Evolutionary conservation across 73 alveolate genomes (phyloP).

Genomic region (Paramecium sonneborni): DNA sequence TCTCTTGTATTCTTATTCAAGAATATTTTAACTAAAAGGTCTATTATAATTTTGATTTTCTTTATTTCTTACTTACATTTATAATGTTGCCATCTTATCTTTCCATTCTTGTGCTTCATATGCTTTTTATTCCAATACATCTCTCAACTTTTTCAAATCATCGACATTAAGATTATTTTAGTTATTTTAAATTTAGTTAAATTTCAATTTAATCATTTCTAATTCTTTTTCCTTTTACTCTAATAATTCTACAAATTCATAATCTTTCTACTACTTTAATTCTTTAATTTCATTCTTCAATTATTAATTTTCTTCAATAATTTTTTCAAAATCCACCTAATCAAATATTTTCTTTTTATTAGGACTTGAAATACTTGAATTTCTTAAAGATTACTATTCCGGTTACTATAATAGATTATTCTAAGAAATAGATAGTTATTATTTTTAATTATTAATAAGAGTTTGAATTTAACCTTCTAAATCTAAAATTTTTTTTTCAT

Average conservation of each 20-base stretch:
- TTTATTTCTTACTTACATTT: constrained; percentile 33
- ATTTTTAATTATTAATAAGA: background rate
- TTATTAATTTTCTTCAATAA: constrained; percentile 5
- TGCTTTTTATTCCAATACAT: constrained; percentile 30
- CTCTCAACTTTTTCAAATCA: constrained; percentile 20
- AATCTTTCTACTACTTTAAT: constrained; percentile 7
- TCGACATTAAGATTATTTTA: background rate
- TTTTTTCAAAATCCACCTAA: background rate
- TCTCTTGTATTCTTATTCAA: constrained; percentile 45
- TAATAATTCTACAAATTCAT: constrained; percentile 10
- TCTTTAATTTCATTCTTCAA: background rate
- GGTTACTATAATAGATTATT: background rate
- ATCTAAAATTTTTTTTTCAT: constrained; percentile 23
- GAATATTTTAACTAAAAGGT: constrained; percentile 16
- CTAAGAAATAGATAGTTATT: background rate
- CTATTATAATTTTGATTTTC: constrained; percentile 23
- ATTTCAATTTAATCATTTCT: background rate
- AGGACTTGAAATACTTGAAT: constrained; percentile 43
- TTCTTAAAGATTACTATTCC: background rate
- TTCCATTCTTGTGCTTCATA: constrained; percentile 57
- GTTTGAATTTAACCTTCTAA: background rate
- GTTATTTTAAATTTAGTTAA: background rate
- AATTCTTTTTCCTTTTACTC: constrained; percentile 11
- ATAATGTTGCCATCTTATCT: background rate
- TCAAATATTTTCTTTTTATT: constrained; percentile 33